Conservation (phyloP, 805 yeast species). For the Barnettozyma wickerhamii region DNA sequence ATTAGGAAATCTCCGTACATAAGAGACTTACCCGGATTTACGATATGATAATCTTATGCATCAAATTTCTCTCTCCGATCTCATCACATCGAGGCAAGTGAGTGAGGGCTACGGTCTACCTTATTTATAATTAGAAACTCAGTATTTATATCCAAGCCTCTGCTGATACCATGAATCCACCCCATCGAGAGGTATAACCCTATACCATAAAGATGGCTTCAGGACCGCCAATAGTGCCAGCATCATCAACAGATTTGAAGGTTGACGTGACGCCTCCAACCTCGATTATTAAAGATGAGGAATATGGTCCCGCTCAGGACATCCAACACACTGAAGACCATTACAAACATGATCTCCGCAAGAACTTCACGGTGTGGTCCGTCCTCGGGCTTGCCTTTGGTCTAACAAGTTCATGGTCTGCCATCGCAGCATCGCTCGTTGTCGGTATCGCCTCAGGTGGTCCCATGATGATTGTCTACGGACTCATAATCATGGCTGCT, state of each 20-base stretch:
- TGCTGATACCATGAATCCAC: too few relatives aligned
- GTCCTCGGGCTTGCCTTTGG: conserved; percentile 55
- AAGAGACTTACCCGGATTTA: too few relatives aligned
- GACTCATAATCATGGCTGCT: conserved; percentile 44
- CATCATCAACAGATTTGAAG: too few relatives aligned
- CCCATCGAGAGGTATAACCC: too few relatives aligned
- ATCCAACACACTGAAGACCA: conserved; percentile 7
- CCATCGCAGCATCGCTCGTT: conserved; percentile 50
- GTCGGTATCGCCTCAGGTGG: conserved; percentile 54
- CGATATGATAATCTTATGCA: too few relatives aligned
- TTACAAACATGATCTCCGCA: conserved; percentile 15
- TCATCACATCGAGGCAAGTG: too few relatives aligned
- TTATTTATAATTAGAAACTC: too few relatives aligned
- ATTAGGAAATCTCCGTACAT: too few relatives aligned
- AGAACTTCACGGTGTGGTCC: conserved; percentile 37
- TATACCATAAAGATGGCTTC: neutral
- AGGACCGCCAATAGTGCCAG: neutral
- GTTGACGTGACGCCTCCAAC: conserved; percentile 28
- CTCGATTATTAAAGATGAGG: neutral
- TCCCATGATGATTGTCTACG: conserved; percentile 50
- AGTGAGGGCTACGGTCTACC: too few relatives aligned
- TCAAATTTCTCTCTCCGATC: too few relatives aligned
- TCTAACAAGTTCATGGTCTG: conserved; percentile 56
- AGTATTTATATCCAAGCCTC: too few relatives aligned
- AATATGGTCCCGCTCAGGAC: neutral